Evolutionary conservation across 345 rosid species (phyloP), one percentile per base, ranked within the genome.

Genomic region (Lumnitzera racemosa): DNA sequence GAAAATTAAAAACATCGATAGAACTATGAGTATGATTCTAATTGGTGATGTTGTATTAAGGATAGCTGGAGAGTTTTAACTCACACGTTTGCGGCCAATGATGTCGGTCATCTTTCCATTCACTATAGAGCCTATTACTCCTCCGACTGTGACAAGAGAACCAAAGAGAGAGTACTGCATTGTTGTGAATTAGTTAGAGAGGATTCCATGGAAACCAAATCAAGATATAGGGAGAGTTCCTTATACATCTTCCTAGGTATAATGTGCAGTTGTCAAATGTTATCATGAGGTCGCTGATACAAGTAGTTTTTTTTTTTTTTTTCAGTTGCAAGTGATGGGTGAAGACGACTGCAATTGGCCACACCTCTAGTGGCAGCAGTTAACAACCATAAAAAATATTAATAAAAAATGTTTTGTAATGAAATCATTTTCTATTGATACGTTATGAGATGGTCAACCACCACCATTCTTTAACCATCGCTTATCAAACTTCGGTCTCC

Each of bases 81-180:
- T 59, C 71, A 80, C 76, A 24, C 61, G 31, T 77, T 67, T 74
- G 48, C 74, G 71, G 55, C 80, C 84, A 48, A 74, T 36, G 12
- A 72, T 56, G 46, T 74, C 81, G 0, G 78, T 55, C 20, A 70
- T 43, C 16, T 61, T 70, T 24, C 85, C 80, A 49, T 57, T 72
- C n/a, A 74, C 13, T 16, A 72, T 20, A n/a, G 79, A 61, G 14
- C 74, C 78, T 6, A 70, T 24, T 13, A 74, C 11, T 49, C 78
- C 80, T 58, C 82, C 80, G 17, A 70, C 50, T 14, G 78, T 70
- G 15, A 77, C 5, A 12, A 67, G 20, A 5, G 82, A 77, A 47
- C 76, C 74, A 56, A 80, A 77, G 50, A 70, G 47, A 15, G 80
- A 77, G 51, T 69, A 80, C 81, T 77, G 80, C 17, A 46, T 15